Evolutionary conservation across 2,329 filamentous ascomycete genomes (phyloP).

Genomic region (Fusarium sp.): DNA sequence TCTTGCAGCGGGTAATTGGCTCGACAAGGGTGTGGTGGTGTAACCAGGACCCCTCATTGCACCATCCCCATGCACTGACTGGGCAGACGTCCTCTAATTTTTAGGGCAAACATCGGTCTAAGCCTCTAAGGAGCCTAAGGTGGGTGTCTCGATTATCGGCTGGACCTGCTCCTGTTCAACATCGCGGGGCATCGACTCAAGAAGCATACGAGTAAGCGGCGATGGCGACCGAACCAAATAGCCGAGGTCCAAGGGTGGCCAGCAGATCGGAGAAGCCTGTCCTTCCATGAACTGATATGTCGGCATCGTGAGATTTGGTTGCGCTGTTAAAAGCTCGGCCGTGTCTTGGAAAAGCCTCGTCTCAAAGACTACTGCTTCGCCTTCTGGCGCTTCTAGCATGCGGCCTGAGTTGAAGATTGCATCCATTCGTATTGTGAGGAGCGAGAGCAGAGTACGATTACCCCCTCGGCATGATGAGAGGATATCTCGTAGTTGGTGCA

Average conservation of each 20-base stretch:
- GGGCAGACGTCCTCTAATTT: background rate
- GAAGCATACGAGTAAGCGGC: slow-evolving; percentile 46
- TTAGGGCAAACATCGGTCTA: background rate
- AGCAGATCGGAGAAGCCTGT: slow-evolving; percentile 46
- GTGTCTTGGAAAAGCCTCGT: slow-evolving; percentile 33
- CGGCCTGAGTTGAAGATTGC: slow-evolving; percentile 39
- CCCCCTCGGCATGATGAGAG: slow-evolving; percentile 59
- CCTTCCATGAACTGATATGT: slow-evolving; percentile 48
- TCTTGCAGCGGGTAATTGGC: slow-evolving; percentile 2
- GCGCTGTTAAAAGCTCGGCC: slow-evolving; percentile 33
- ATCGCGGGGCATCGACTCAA: slow-evolving; percentile 46
- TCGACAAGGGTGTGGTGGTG: slow-evolving; percentile 27
- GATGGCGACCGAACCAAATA: slow-evolving; percentile 47
- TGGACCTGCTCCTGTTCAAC: slow-evolving; percentile 26
- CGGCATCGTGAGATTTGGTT: slow-evolving; percentile 39
- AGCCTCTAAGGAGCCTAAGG: background rate
- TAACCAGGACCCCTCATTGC: slow-evolving; percentile 13
- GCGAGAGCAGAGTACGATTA: slow-evolving; percentile 56
- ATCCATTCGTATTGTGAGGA: slow-evolving; percentile 52
- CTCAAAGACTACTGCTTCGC: slow-evolving; percentile 28
- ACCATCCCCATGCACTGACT: no score
- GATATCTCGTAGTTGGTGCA: slow-evolving; percentile 56
- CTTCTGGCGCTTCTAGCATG: slow-evolving; percentile 20
- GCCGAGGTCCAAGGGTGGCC: slow-evolving; percentile 46
- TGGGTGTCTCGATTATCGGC: slow-evolving; percentile 21